phyloP scores from a whole-genome alignment of 2,329 filamentous ascomycete genomes.

The Trichoderma hamatum region DNA sequence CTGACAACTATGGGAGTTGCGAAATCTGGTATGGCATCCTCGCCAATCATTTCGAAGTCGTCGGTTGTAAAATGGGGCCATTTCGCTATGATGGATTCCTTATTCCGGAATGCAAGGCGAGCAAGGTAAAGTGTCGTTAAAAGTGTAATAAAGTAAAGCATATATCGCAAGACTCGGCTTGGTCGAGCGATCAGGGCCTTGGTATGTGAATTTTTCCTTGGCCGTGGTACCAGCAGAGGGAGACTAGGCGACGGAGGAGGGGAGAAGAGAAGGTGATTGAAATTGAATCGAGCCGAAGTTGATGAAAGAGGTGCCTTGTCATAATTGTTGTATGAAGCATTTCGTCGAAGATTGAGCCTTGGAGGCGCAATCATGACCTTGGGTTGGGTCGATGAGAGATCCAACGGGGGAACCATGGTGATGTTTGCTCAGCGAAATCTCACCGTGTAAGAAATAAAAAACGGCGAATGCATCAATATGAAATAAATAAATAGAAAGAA shows the following conservation, averaged over 20 bases:
- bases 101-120: conserved; percentile 36
- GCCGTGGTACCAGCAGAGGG: conserved; percentile 67
- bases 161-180: conserved; percentile 58
- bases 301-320: conserved; percentile 59
- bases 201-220: conserved; percentile 60
- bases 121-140: conserved; percentile 55
- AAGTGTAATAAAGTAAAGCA: conserved; percentile 58
- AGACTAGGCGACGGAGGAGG: conserved; percentile 72
- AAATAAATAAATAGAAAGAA: neutral
- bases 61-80: conserved; percentile 48
- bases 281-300: conserved; percentile 65
- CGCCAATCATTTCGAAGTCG: conserved; percentile 68
- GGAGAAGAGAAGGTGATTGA: conserved; percentile 68
- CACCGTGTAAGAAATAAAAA: neutral
- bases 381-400: conserved; percentile 49
- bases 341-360: conserved; percentile 61
- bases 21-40: conserved; percentile 67
- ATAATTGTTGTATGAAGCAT: conserved; percentile 58
- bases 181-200: conserved; percentile 53
- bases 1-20: conserved; percentile 72
- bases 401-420: conserved; percentile 52
- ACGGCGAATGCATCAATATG: neutral
- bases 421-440: neutral
- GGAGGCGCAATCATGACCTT: conserved; percentile 59
- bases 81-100: conserved; percentile 36